Conservation (phyloP, 176 grass and related monocot species). For the Juncus inflexus region DNA sequence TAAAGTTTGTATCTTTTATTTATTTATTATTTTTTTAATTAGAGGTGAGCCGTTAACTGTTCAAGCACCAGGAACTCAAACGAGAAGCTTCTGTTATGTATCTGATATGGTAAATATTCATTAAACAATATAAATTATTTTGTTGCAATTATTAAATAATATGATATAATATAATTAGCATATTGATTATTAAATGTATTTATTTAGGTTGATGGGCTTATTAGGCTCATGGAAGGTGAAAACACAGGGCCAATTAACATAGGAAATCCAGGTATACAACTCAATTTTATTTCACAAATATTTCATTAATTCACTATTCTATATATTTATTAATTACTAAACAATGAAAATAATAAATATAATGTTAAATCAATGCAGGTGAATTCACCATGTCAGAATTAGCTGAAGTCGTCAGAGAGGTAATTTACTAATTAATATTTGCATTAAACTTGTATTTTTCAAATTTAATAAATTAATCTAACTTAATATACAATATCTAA, state of each 20-base stretch:
- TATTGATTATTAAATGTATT: slow-evolving; percentile 6
- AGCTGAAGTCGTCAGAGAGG: slow-evolving; percentile 50
- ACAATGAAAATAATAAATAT: neutral
- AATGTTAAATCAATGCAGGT: slow-evolving; percentile 21
- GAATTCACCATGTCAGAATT: slow-evolving; percentile 95
- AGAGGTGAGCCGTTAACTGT: slow-evolving; percentile 74
- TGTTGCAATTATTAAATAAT: neutral
- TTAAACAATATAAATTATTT: neutral
- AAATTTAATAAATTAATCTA: too few species aligned
- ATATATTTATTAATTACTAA: too few species aligned
- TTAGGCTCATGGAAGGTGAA: slow-evolving; percentile 77
- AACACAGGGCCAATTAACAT: slow-evolving; percentile 88
- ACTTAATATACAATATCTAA: too few species aligned
- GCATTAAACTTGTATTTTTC: too few species aligned
- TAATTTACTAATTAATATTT: neutral
- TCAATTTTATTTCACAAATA: too few species aligned
- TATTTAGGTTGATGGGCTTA: slow-evolving; percentile 69
- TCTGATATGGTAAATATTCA: slow-evolving; percentile 69
- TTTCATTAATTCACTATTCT: too few species aligned
- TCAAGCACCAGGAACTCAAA: slow-evolving; percentile 91
- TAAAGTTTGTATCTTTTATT: neutral
- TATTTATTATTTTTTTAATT: slow-evolving; percentile 31
- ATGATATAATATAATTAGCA: too few species aligned
- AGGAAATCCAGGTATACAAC: slow-evolving; percentile 56
- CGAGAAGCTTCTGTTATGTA: slow-evolving; percentile 92